Conservation (phyloP, 1,139 yeast genomes). For the Nadsonia starkeyi-henricii region DNA sequence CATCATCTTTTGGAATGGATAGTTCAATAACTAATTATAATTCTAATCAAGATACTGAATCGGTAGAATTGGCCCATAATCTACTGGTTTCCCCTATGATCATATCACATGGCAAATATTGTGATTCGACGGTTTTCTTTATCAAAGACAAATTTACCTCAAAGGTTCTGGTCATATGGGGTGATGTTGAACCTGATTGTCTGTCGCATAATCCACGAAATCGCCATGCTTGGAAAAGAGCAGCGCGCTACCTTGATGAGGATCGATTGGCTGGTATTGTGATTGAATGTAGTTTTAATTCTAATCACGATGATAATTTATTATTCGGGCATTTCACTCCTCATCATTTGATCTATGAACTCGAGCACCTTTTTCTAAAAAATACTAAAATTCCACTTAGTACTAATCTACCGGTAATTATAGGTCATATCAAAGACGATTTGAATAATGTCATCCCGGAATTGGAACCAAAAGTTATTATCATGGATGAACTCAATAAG, state of each 20-base stretch:
- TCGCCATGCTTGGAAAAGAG: constrained; percentile 38
- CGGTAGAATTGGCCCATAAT: constrained; percentile 9
- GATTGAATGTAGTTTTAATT: constrained; percentile 62
- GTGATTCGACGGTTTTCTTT: constrained; percentile 39
- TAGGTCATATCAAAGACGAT: constrained; percentile 61
- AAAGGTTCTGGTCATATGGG: constrained; percentile 46
- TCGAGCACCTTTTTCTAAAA: constrained; percentile 18
- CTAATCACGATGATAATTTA: constrained; percentile 31
- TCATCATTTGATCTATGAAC: constrained; percentile 41
- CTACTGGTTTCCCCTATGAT: constrained; percentile 12
- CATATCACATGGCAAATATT: constrained; percentile 20
- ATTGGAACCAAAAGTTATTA: constrained; percentile 9
- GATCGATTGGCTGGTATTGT: constrained; percentile 38
- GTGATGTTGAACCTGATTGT: constrained; percentile 66
- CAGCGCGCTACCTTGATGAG: constrained; percentile 34
- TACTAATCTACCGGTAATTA: constrained; percentile 37
- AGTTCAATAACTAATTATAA: too few species aligned
- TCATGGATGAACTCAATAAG: constrained; percentile 11
- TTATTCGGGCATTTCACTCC: constrained; percentile 78
- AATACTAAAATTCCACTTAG: constrained; percentile 14
- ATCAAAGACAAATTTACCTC: constrained; percentile 26
- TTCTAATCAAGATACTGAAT: too few species aligned
- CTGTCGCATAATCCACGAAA: constrained; percentile 33
- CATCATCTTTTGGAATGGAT: too few species aligned
- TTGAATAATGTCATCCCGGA: constrained; percentile 4